Conservation (phyloP, 257 asterid genomes). For the Plantago major region DNA sequence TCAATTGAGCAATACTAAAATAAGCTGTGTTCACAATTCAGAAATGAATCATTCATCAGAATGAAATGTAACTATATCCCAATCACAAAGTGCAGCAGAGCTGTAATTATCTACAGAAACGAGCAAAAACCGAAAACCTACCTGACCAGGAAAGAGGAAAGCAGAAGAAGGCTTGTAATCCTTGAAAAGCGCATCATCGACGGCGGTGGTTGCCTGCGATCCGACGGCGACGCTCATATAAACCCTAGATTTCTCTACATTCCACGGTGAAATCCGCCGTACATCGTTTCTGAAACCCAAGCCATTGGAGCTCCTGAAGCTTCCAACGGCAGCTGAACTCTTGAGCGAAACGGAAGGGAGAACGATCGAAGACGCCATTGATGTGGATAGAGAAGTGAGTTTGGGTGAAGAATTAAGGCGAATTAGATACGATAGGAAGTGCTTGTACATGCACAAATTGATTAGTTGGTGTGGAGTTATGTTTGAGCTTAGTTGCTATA, state of each 20-base stretch:
- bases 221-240: slow-evolving; percentile 66
- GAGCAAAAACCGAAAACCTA: slow-evolving; percentile 2
- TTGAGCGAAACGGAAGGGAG: slow-evolving; percentile 52
- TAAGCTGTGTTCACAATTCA: no score
- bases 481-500: slow-evolving; percentile 16
- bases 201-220: slow-evolving; percentile 44
- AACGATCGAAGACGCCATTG: slow-evolving; percentile 45
- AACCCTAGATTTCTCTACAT: slow-evolving; percentile 60
- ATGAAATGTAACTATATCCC: no score
- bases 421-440: slow-evolving; percentile 13
- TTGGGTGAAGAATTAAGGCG: slow-evolving; percentile 18
- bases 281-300: slow-evolving; percentile 44
- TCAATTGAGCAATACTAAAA: no score
- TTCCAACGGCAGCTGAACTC: slow-evolving; percentile 26
- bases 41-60: no score
- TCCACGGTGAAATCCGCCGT: slow-evolving; percentile 28
- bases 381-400: slow-evolving; percentile 19
- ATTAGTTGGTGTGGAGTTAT: slow-evolving; percentile 19
- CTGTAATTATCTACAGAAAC: no score
- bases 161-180: slow-evolving; percentile 80
- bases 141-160: slow-evolving; percentile 99
- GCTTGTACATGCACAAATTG: slow-evolving; percentile 15
- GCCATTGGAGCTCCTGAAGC: slow-evolving; percentile 29
- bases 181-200: slow-evolving; percentile 59
- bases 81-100: no score